Base-by-base conservation (phyloP, 495 filamentous ascomycete species). In the Acidiella bohemica region DNA sequence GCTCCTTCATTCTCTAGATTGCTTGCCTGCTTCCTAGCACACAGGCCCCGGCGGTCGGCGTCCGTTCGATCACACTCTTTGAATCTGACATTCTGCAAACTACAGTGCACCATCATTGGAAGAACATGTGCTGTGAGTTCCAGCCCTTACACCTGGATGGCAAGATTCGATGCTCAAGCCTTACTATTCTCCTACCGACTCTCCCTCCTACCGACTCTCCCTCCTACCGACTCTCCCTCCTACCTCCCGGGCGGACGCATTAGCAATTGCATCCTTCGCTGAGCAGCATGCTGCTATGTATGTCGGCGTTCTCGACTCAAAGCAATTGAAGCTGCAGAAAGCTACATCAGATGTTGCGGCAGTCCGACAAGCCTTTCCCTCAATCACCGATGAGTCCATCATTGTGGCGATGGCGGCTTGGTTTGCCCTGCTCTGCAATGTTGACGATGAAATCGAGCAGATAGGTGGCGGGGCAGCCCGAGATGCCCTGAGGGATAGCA, bases 331-430 rank as follows among this genome's bases (percentile, higher is more conserved):
- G 7, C 2, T 12, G 13, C 10, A 37, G 7, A 4, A 37, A 3
- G 34, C 34, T 22, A 2, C 11, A 10, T 3, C 12, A 26, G 34
- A 37, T 14, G 17, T 37, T 14, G 5, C 34, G 7, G 22, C 34
- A 3, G 25, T 25, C 34, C 4, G 18, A n/a, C 34, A 13, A 5
- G 34, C 34, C 4, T 37, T 37, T 14, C 34, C 34, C 9, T 19
- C 19, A 12, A 12, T 37, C 3, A 19, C 14, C 20, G 11, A 13
- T 14, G 34, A 37, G n/a, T 23, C 20, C 20, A 24, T 25, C 5
- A 4, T 37, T 2, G 20, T 37, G 6, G 34, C 34, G 2, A 37
- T 37, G 34, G 34, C 34, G 13, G 34, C 34, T 9, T 37, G 34
- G 34, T 19, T 37, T 4, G 2, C 20, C 9, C 5, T 37, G 9